Evolutionary conservation across 129 eudicot species (phyloP).

Genomic region (Flaveria bidentis): DNA sequence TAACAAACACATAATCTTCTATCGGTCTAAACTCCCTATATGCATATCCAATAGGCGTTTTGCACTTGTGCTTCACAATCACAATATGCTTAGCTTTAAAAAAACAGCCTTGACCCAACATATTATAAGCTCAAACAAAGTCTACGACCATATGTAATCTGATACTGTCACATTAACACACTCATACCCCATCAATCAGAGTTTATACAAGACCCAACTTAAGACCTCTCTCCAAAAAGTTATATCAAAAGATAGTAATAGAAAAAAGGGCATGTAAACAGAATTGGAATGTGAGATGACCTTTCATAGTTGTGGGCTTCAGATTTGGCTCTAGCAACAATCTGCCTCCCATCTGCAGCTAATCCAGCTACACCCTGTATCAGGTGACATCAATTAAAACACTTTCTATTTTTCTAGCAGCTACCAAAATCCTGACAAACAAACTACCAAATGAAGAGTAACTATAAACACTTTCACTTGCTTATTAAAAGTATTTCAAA

Average conservation of each 20-base stretch:
- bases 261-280: neutral
- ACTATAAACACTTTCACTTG: neutral
- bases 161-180: neutral
- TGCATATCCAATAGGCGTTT: neutral
- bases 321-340: conserved; percentile 91
- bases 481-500: neutral
- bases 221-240: conserved; percentile 4
- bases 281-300: conserved; percentile 32
- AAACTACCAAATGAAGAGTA: neutral
- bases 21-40: conserved; percentile 11
- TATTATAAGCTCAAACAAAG: conserved; percentile 7
- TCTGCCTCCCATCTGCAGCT: conserved; percentile 99
- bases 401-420: neutral
- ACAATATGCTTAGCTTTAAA: conserved; percentile 10
- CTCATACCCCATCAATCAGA: conserved; percentile 2
- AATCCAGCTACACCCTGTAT: conserved; percentile 94
- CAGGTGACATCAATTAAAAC: conserved; percentile 5
- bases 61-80: neutral
- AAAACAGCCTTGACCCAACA: conserved; percentile 19
- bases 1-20: conserved; percentile 5
- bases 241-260: neutral
- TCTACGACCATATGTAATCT: conserved; percentile 8
- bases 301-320: conserved; percentile 93
- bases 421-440: neutral
- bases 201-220: neutral